Conservation (phyloP, 257 asterid genomes). For the Ajuga chamaepitys region DNA sequence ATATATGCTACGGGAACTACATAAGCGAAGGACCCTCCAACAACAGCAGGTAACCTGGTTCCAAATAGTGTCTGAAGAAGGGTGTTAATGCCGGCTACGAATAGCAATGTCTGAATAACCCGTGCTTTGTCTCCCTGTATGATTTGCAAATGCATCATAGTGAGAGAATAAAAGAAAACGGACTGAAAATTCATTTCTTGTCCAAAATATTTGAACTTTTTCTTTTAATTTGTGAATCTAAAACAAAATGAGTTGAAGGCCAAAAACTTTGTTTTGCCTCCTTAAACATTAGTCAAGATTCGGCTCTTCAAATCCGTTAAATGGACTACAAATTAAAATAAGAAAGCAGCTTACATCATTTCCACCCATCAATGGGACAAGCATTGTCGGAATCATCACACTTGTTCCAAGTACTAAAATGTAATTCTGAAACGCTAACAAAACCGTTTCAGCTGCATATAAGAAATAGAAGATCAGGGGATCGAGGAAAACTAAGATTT, state of each 20-base stretch:
- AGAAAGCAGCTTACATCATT: constrained; percentile 55
- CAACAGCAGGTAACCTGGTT: constrained; percentile 87
- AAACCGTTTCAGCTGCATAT: constrained; percentile 90
- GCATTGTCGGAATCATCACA: constrained; percentile 91
- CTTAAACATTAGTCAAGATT: no score
- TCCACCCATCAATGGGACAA: constrained; percentile 95
- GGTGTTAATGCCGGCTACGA: constrained; percentile 93
- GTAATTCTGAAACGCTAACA: constrained; percentile 95
- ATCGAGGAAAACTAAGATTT: not conserved
- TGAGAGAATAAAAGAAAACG: not conserved
- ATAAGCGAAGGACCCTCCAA: constrained; percentile 94
- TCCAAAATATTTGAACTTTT: no score
- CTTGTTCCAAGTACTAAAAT: constrained; percentile 85
- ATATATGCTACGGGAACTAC: constrained; percentile 72
- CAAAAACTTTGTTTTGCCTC: not conserved
- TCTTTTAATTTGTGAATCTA: not conserved
- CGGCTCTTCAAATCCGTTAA: no score
- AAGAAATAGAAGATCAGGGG: constrained; percentile 18
- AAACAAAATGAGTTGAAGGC: not conserved
- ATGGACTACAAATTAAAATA: constrained; percentile 1
- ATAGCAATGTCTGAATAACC: constrained; percentile 86
- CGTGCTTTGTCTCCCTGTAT: constrained; percentile 85
- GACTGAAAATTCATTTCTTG: no score
- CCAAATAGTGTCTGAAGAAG: constrained; percentile 93
- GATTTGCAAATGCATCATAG: constrained; percentile 6